These are phyloP conservation scores for Thelonectria blattea DNA, from an alignment of 2,329 filamentous ascomycete genomes.

Conservation along the genomic window DNA sequence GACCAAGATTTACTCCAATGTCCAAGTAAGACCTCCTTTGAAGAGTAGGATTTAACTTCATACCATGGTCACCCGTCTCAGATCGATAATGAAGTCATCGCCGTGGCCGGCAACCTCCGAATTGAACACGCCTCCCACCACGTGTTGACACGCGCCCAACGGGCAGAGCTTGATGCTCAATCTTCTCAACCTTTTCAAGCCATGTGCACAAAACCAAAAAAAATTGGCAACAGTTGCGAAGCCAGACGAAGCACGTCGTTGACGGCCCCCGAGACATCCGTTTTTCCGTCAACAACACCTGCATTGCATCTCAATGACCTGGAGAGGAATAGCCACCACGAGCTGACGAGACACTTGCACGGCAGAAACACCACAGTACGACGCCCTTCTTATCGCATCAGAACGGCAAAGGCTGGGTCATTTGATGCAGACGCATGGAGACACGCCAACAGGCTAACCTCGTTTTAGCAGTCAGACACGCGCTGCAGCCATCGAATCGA, in stretches of 20 bases:
- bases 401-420: background rate
- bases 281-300: background rate
- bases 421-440: background rate
- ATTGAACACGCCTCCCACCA: no score
- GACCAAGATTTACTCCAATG: no score
- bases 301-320: background rate
- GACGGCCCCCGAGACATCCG: conserved; percentile 57
- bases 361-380: background rate
- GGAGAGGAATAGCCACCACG: background rate
- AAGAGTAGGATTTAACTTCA: no score
- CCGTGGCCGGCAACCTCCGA: no score
- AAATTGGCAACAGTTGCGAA: conserved; percentile 42
- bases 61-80: no score
- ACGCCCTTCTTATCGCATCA: background rate
- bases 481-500: background rate
- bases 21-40: no score
- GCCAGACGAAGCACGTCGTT: conserved; percentile 68
- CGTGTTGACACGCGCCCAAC: no score
- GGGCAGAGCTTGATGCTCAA: no score
- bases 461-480: background rate
- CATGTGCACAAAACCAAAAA: no score
- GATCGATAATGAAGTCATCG: no score
- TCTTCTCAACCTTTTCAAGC: no score
- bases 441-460: background rate
- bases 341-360: background rate